These are phyloP conservation scores for Wickerhamiella lipophila DNA, from an alignment of 805 yeast genomes.

Conservation along the genomic window DNA sequence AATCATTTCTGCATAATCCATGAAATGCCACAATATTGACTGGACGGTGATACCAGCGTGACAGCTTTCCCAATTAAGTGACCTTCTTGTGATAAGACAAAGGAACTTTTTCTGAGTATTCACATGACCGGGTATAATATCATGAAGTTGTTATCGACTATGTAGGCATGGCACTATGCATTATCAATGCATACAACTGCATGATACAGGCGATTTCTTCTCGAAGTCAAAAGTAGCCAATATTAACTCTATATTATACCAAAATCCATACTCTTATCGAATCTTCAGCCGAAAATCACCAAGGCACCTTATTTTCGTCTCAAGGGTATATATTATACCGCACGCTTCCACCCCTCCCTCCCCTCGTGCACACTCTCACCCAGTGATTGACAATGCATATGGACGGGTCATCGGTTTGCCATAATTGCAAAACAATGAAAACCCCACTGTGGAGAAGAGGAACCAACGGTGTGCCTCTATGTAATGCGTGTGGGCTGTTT, in stretches of 20 bases:
- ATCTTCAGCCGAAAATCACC: neutral
- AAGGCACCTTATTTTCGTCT: neutral
- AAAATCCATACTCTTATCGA: too few species aligned
- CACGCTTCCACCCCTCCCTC: neutral
- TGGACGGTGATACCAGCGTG: too few species aligned
- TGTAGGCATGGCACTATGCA: neutral
- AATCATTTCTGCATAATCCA: neutral
- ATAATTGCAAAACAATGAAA: conserved; percentile 81
- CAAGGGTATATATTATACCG: neutral
- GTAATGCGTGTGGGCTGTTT: conserved; percentile 94
- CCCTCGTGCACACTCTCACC: neutral
- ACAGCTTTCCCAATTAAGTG: too few species aligned
- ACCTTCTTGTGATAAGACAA: too few species aligned
- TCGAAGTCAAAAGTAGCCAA: neutral
- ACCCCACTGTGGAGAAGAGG: conserved; percentile 94
- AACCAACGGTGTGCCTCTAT: conserved; percentile 81
- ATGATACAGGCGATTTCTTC: neutral
- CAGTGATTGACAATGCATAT: conserved; percentile 12
- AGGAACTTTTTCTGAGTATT: neutral
- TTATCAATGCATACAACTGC: neutral
- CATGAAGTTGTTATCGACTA: neutral
- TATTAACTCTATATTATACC: too few species aligned
- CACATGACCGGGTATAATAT: too few species aligned
- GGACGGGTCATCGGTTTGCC: conserved; percentile 34
- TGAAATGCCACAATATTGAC: neutral